These are phyloP conservation scores for Geranium rotundifolium DNA, from an alignment of 345 rosid genomes.

Conservation along the genomic window DNA sequence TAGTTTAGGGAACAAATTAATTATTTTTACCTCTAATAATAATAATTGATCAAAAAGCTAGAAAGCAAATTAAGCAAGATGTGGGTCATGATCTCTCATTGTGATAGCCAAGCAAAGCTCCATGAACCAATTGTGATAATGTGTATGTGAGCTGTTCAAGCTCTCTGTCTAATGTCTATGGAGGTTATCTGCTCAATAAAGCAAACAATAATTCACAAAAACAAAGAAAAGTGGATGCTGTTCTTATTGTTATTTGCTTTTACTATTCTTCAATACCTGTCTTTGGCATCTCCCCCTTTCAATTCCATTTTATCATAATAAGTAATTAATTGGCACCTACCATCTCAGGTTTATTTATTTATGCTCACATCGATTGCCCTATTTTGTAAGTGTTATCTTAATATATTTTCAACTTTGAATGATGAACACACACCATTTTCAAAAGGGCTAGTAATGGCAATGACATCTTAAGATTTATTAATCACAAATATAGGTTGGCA, in stretches of 20 bases:
- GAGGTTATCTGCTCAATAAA: not conserved
- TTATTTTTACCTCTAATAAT: too few relatives aligned
- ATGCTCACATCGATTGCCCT: not conserved
- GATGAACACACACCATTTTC: too few relatives aligned
- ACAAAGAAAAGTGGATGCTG: not conserved
- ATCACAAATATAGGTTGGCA: not conserved
- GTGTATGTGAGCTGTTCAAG: not conserved
- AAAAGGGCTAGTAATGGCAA: too few relatives aligned
- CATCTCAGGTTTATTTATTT: not conserved
- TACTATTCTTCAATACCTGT: not conserved
- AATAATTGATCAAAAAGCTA: not conserved
- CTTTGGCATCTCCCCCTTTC: not conserved
- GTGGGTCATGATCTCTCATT: not conserved
- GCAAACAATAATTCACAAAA: not conserved
- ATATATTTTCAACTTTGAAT: too few relatives aligned
- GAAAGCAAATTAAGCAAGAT: not conserved
- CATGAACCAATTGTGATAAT: not conserved
- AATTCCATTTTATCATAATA: not conserved
- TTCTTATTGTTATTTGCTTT: not conserved
- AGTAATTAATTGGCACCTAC: not conserved
- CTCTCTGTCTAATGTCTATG: not conserved
- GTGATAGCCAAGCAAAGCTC: not conserved
- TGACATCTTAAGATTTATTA: too few relatives aligned
- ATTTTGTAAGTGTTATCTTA: too few relatives aligned
- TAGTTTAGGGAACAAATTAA: too few relatives aligned